Percentiles rank a stretch among this genome's conserved stretches.
These are phyloP conservation scores for Magnusiomyces fungicola DNA, from an alignment of 1,139 yeast species.

Conservation along the genomic window DNA sequence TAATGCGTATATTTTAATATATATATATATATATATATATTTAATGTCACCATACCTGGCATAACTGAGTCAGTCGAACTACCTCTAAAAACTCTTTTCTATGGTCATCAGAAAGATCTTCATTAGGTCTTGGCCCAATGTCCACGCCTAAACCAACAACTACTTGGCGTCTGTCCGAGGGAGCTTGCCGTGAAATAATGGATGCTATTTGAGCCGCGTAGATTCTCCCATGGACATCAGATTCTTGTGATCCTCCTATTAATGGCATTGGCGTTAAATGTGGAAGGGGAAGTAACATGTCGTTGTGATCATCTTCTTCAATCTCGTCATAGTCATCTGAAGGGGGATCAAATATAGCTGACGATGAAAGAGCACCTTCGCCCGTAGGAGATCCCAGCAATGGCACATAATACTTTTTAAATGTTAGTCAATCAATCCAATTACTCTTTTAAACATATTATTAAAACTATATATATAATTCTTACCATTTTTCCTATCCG, in stretches of 20 bases:
- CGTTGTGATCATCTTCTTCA: constrained; percentile 17
- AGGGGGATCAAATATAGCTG: constrained; percentile 1
- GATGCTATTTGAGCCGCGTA: constrained; percentile 35
- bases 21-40: background rate
- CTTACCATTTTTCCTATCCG: constrained; percentile 26
- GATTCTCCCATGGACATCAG: constrained; percentile 22
- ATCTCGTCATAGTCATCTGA: constrained; percentile 11
- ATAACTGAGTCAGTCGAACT: constrained; percentile 29
- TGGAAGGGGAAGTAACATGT: constrained; percentile 28
- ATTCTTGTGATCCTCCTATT: constrained; percentile 28
- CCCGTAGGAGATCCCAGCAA: constrained; percentile 21
- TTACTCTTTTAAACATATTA: background rate
- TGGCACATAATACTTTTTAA: constrained; percentile 22
- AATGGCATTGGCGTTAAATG: constrained; percentile 32
- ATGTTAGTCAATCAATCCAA: background rate
- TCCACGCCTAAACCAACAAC: constrained; percentile 33
- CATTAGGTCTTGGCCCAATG: constrained; percentile 27
- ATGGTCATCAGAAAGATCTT: constrained; percentile 23
- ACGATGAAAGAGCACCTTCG: constrained; percentile 5
- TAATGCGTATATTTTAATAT: constrained; percentile 11
- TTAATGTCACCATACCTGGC: constrained; percentile 30
- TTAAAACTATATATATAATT: background rate
- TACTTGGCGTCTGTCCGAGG: constrained; percentile 31
- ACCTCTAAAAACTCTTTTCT: constrained; percentile 30
- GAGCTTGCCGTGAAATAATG: constrained; percentile 30